Evolutionary conservation across 2,329 filamentous ascomycete species (phyloP).

Genomic region (Penicillium aurantiogriseum): DNA sequence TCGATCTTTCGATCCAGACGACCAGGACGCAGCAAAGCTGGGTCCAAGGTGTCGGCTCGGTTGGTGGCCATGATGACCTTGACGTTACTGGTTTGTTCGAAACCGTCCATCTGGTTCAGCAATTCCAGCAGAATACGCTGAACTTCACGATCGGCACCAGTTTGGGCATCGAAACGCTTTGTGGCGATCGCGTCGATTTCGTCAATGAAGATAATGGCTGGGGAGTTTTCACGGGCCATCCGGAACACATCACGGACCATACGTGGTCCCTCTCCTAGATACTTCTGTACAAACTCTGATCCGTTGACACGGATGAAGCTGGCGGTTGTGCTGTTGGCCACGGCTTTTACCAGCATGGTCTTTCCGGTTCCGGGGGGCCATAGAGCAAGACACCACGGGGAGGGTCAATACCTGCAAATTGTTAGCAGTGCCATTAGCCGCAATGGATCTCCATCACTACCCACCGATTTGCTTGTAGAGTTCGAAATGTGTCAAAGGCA

Average conservation of each 20-base stretch:
- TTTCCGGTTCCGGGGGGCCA: slow-evolving; percentile 95
- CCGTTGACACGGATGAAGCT: slow-evolving; percentile 98
- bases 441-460: slow-evolving; percentile 6
- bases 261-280: slow-evolving; percentile 92
- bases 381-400: slow-evolving; percentile 95
- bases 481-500: slow-evolving; percentile 95
- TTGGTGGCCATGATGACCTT: slow-evolving; percentile 99
- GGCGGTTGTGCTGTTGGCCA: slow-evolving; percentile 96
- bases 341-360: slow-evolving; percentile 97
- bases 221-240: slow-evolving; percentile 97
- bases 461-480: slow-evolving; percentile 95
- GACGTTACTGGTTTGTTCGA: slow-evolving; percentile 97
- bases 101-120: slow-evolving; percentile 99
- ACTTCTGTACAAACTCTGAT: slow-evolving; percentile 98
- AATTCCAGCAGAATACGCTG: slow-evolving; percentile 97
- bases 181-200: slow-evolving; percentile 99
- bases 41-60: slow-evolving; percentile 93
- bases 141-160: slow-evolving; percentile 94
- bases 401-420: slow-evolving; percentile 70
- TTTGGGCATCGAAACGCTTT: slow-evolving; percentile 98
- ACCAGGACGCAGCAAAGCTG: slow-evolving; percentile 87
- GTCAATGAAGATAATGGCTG: slow-evolving; percentile 98
- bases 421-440: slow-evolving; percentile 20
- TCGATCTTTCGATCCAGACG: slow-evolving; percentile 98
- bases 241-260: slow-evolving; percentile 99